phyloP scores from a whole-genome alignment of 768 basidiomycete genomes.

The Boletales sp. region DNA sequence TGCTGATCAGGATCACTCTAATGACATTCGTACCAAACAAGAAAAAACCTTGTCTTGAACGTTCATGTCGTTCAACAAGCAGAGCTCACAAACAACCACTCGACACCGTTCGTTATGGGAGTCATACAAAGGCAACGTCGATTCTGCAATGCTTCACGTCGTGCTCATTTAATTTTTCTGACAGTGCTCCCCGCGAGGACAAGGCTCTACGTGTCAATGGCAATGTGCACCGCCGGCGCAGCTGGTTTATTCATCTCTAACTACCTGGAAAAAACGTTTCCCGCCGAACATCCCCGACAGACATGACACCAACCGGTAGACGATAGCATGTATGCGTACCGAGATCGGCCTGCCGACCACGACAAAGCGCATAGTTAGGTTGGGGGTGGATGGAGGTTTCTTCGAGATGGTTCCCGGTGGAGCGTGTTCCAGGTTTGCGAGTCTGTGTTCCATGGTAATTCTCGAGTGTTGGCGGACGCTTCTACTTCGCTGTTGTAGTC shows the following conservation, averaged over 20 bases:
- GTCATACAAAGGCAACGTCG: slow-evolving; percentile 39
- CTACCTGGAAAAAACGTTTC: slow-evolving; percentile 46
- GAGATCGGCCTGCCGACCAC: slow-evolving; percentile 14
- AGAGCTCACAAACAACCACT: slow-evolving; percentile 3
- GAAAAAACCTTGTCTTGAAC: background rate
- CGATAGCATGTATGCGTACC: slow-evolving; percentile 4
- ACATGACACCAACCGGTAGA: background rate
- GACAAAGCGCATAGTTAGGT: background rate
- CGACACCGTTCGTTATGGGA: slow-evolving; percentile 35
- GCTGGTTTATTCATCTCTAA: slow-evolving; percentile 49
- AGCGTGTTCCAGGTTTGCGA: slow-evolving; percentile 12
- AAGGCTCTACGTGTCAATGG: slow-evolving; percentile 49
- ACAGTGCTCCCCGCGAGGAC: slow-evolving; percentile 53
- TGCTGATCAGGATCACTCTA: background rate
- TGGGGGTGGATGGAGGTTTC: background rate
- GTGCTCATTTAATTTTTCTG: slow-evolving; percentile 8
- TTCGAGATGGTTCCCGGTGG: slow-evolving; percentile 11
- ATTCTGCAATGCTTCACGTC: slow-evolving; percentile 2
- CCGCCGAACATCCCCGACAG: background rate
- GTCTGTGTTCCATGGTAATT: slow-evolving; percentile 25
- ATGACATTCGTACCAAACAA: background rate
- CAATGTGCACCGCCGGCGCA: slow-evolving; percentile 43
- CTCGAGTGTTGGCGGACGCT: slow-evolving; percentile 4
- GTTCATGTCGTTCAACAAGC: slow-evolving; percentile 11
- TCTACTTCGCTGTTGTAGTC: background rate